phyloP scores from a whole-genome alignment of 345 rosid species.

The Xanthoceras sorbifolium region DNA sequence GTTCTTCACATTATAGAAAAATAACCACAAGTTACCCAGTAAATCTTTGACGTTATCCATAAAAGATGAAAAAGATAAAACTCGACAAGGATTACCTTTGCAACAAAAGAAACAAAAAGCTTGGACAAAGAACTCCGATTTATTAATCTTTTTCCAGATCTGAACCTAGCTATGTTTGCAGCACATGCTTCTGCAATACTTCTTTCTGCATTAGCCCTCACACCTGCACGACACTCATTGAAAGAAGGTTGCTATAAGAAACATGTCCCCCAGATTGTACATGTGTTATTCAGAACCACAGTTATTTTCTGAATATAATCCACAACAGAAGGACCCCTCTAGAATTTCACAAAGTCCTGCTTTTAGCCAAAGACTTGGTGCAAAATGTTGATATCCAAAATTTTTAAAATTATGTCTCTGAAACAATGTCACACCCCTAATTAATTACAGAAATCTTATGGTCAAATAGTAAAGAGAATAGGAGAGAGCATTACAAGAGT shows the following conservation, averaged over 20 bases:
- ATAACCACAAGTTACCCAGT: neutral
- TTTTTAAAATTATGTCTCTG: neutral
- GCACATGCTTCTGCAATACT: conserved; percentile 48
- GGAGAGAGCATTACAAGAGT: neutral
- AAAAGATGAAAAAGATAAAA: neutral
- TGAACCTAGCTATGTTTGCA: conserved; percentile 55
- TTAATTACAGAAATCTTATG: neutral
- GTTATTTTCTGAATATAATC: neutral
- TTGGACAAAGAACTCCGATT: conserved; percentile 72
- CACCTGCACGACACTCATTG: conserved; percentile 50
- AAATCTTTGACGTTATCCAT: neutral
- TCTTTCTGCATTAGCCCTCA: conserved; percentile 64
- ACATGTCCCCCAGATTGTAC: neutral
- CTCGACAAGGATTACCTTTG: conserved; percentile 50
- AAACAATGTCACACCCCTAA: neutral
- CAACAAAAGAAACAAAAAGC: conserved; percentile 75
- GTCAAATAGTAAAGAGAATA: neutral
- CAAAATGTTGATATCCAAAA: neutral
- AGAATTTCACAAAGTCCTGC: neutral
- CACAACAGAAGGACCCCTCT: neutral
- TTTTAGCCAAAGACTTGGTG: neutral
- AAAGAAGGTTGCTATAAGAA: conserved; percentile 3
- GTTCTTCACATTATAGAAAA: too few species aligned
- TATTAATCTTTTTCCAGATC: conserved; percentile 39
- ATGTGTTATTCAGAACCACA: neutral